Base-by-base conservation (phyloP, 345 rosid genomes). In the Rhodomyrtus tomentosa region DNA sequence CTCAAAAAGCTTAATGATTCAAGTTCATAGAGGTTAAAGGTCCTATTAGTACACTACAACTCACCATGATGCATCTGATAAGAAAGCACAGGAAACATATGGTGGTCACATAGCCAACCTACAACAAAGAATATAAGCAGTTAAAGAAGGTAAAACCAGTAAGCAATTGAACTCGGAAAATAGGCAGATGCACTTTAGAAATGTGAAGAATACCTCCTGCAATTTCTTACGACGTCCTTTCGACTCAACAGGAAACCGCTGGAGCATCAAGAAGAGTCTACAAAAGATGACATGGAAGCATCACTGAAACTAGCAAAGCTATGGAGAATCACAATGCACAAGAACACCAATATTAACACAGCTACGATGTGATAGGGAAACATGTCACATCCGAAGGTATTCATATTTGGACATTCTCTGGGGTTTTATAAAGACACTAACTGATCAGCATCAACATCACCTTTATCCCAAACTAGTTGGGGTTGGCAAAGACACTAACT, bases 51-150 rank as follows among this genome's bases (percentile, higher is more conserved):
- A 82, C 42, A 36, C 24, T 27, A 49, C 74, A 50, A 87, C 93
- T 92, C 91, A 96, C 99, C 98, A 96, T 93, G 87, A 94, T 88
- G 88, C 96, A 94, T 90, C 98, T 86, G 90, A 95, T 85, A 62
- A 96, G 96, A 92, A 96, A 96, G 91, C 99, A 95, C 51, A 92
- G 85, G 91, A 94, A 96, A 83, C 99, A 96, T 73, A 96, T 94
- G 58, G 98, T 92, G 68, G 98, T 95, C 86, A 95, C 99, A 82
- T 94, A 96, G 80, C 99, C 99, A 90, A 96, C 99, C 99, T 96
- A 92, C 89, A 79, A 83, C 56, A 79, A 80, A 49, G 86, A 86
- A 86, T 50, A 50, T 58, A 86, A 86, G 7, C 49, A 29, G 32
- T 45, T n/a, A 45, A 38, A 68, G 20, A 52, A 38, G 50, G 53